Base-by-base conservation (phyloP, 1,284 basidiomycete species). In the Sutorius eximius region DNA sequence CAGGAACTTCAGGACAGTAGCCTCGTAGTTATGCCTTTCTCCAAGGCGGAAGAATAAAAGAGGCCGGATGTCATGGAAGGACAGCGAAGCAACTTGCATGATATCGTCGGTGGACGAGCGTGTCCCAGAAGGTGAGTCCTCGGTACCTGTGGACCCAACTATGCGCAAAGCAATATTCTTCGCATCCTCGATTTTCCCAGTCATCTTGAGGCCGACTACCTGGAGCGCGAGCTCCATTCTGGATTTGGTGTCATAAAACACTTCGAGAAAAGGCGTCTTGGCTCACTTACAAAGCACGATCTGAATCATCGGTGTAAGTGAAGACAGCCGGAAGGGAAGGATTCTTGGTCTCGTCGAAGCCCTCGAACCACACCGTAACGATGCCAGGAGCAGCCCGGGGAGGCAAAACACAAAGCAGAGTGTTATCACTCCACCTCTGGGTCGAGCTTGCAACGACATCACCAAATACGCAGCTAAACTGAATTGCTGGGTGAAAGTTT, bases 151-250 rank as follows among this genome's bases (percentile, higher is more conserved):
- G 52, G 78, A 84, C 36, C 86, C 83, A 40, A 92, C 87, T 59
- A 91, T 92, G 43, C 89, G 82, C 82, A 91, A 85, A 20, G 95
- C 95, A 41, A 96, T 89, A 60, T 94, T 91, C 71, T 91, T 88
- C 4, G 94, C 92, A 55, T 95, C 91, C 64, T 96, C 92, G 51
- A 96, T 87, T 67, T 93, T 91, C 37, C 95, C 95, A 0, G 93
- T 97, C 92, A 97, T 95, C 77, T 96, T 95, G 59, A 97, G 75
- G 2, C 95, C 95, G 27, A 98, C 93, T 10, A 97, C 93, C 68
- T 96, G 93, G 8, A 98, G 77, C 46, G 95, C 95, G 52, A 97
- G 82, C 70, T 97, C 95, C 93, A 97, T 95, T 58, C 90, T 93
- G 62, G 22, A 55, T 51, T 55, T 45, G 47, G 73, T 51, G 52